Percentiles rank a stretch among this genome's conserved stretches.
phyloP scores from a whole-genome alignment of 345 rosid species.

The Syzygium aromaticum region DNA sequence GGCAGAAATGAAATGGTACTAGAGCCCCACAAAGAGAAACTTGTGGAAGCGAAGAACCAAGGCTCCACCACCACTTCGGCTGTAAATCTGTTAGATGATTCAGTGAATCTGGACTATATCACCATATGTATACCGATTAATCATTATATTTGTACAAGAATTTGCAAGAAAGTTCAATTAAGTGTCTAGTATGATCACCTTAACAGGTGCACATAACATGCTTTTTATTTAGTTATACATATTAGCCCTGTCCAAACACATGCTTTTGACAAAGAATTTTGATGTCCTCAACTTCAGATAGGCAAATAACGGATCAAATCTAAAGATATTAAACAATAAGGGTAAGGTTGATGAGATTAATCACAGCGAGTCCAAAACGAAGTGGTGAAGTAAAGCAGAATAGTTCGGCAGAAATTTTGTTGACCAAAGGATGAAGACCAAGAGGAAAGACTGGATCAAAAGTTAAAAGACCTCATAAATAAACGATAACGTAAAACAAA shows the following conservation, averaged over 20 bases:
- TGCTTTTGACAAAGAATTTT: not conserved
- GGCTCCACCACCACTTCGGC: conserved; percentile 5
- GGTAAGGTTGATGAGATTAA: not conserved
- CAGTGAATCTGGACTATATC: not conserved
- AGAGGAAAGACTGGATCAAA: not conserved
- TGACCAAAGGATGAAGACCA: not conserved
- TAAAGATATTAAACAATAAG: not conserved
- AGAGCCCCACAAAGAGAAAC: conserved; percentile 10
- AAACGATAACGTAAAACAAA: not conserved
- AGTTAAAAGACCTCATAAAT: not conserved
- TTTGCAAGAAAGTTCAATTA: not conserved
- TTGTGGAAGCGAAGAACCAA: conserved; percentile 13
- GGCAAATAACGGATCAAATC: not conserved
- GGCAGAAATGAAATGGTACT: not conserved
- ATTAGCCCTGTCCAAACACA: not conserved
- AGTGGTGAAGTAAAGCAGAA: not conserved
- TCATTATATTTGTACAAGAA: not conserved
- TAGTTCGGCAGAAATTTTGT: not conserved
- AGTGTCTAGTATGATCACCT: not conserved
- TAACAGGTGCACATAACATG: not conserved
- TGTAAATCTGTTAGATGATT: not conserved
- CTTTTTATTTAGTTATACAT: not conserved
- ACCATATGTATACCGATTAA: not conserved
- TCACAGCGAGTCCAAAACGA: not conserved
- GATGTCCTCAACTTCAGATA: not conserved